Percentiles rank a stretch among this genome's conserved stretches.
phyloP scores from a whole-genome alignment of 2,329 filamentous ascomycete genomes.

The Nothopassalora personata region DNA sequence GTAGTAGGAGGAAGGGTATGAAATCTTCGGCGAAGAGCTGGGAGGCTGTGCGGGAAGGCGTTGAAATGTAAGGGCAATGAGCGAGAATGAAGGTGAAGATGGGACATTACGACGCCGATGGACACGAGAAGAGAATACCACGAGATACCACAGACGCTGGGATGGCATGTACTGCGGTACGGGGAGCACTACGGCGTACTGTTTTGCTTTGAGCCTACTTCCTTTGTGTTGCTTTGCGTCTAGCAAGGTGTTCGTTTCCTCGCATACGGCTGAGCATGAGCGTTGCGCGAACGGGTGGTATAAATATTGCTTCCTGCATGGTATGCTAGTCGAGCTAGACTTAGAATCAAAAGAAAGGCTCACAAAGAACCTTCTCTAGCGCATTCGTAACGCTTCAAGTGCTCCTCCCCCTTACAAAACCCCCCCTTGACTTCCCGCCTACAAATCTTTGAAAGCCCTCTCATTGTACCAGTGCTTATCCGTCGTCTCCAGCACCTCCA shows the following conservation, averaged over 20 bases:
- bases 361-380: neutral
- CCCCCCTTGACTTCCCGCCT: neutral
- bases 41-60: neutral
- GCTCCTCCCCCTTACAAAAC: neutral
- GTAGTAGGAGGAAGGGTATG: constrained; percentile 48
- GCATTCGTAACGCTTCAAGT: neutral
- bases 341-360: neutral
- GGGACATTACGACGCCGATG: neutral
- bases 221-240: neutral
- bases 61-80: neutral
- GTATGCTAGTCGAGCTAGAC: constrained; percentile 1
- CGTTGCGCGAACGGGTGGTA: neutral
- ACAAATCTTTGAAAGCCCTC: constrained; percentile 32
- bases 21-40: neutral
- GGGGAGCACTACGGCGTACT: neutral
- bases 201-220: neutral
- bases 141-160: constrained; percentile 5
- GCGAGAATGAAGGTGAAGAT: neutral
- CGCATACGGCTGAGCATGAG: neutral
- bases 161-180: neutral
- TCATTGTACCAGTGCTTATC: constrained; percentile 50
- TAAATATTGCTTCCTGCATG: constrained; percentile 1
- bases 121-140: neutral
- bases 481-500: constrained; percentile 56
- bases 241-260: neutral